Percentiles rank a stretch among this genome's conserved stretches.
Evolutionary conservation across 768 basidiomycete species (phyloP).

Genomic region (Collybiopsis luxurians): DNA sequence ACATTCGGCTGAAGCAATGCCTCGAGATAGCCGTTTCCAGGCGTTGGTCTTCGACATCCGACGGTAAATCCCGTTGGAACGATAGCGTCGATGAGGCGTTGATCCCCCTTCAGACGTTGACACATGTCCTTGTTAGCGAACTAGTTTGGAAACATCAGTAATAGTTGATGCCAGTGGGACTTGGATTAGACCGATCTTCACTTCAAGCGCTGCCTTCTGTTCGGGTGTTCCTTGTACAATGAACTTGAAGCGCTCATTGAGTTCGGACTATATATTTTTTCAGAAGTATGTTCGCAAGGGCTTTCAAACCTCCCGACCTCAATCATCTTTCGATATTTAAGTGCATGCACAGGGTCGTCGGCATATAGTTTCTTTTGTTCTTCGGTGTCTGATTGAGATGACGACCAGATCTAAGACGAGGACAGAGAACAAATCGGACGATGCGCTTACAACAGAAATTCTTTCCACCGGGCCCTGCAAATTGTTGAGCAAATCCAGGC

Average conservation of each 20-base stretch:
- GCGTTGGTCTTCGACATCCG: constrained; percentile 46
- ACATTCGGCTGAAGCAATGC: constrained; percentile 47
- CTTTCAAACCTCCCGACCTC: constrained; percentile 11
- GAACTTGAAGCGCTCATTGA: constrained; percentile 25
- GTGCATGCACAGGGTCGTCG: constrained; percentile 33
- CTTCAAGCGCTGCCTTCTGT: constrained; percentile 41
- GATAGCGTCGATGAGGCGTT: constrained; percentile 22
- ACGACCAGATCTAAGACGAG: too few species aligned
- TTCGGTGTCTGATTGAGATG: constrained; percentile 14
- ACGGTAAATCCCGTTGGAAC: constrained; percentile 41
- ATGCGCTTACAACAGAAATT: too few species aligned
- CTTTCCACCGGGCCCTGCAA: constrained; percentile 26
- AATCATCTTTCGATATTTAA: constrained; percentile 31
- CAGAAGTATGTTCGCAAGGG: constrained; percentile 17
- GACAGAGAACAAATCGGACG: too few species aligned
- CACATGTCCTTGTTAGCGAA: constrained; percentile 25
- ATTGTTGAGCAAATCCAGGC: constrained; percentile 29
- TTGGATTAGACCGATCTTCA: constrained; percentile 12
- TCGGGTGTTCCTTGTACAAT: constrained; percentile 37
- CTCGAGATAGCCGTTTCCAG: constrained; percentile 51
- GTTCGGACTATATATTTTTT: constrained; percentile 27
- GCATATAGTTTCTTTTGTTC: constrained; percentile 26
- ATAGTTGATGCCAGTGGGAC: too few species aligned
- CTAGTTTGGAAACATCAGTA: too few species aligned
- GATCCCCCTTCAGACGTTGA: constrained; percentile 13